These are phyloP conservation scores for Pisolithus marmoratus DNA, from an alignment of 768 basidiomycete species.

Conservation along the genomic window DNA sequence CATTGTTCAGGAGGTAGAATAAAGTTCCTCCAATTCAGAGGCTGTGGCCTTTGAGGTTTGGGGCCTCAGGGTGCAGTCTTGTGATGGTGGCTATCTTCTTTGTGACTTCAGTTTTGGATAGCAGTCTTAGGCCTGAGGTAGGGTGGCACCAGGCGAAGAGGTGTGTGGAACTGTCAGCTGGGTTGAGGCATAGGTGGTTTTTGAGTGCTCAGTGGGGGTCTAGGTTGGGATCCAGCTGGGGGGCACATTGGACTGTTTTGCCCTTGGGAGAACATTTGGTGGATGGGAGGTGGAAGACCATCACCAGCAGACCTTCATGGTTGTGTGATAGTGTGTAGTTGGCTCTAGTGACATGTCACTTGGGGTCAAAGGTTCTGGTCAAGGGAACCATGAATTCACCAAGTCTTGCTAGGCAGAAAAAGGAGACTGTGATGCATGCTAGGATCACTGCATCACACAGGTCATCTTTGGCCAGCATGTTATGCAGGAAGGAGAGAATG, in stretches of 20 bases:
- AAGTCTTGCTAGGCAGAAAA: slow-evolving; percentile 28
- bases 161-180: neutral
- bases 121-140: no score
- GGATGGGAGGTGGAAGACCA: no score
- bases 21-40: slow-evolving; percentile 26
- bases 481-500: neutral
- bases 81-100: no score
- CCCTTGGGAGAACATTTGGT: no score
- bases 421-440: slow-evolving; percentile 33
- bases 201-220: neutral
- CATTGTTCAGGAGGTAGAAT: slow-evolving; percentile 16
- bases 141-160: no score
- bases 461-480: slow-evolving; percentile 17
- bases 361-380: neutral
- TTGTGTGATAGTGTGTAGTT: neutral
- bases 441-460: slow-evolving; percentile 32
- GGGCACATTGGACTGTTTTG: neutral
- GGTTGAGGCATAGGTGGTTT: neutral
- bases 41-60: slow-evolving; percentile 28
- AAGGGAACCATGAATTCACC: slow-evolving; percentile 19
- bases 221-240: neutral
- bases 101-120: no score
- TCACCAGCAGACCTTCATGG: neutral
- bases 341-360: neutral
- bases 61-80: no score